Evolutionary conservation across 176 grass and related monocot genomes (phyloP).

Genomic region (Echinochloa phyllopogon): DNA sequence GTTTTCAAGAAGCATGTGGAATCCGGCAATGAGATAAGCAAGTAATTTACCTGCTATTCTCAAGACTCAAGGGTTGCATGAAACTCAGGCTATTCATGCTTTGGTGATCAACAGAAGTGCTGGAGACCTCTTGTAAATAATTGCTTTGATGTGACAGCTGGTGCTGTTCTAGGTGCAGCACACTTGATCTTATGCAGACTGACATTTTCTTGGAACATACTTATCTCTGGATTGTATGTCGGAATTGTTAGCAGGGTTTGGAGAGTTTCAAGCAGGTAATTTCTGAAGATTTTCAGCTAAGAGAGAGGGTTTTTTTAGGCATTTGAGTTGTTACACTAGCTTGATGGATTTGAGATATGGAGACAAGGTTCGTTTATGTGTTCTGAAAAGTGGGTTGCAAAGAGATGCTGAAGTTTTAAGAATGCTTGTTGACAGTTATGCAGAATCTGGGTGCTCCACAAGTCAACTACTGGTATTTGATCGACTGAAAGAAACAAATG

Average conservation of each 20-base stretch:
- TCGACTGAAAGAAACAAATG: conserved; percentile 49
- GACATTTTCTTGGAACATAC: conserved; percentile 58
- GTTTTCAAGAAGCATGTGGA: conserved; percentile 39
- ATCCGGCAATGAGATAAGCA: conserved; percentile 40
- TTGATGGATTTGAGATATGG: conserved; percentile 36
- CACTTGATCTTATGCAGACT: conserved; percentile 41
- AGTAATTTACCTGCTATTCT: conserved; percentile 48
- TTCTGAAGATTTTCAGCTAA: conserved; percentile 33
- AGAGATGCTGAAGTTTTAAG: conserved; percentile 49
- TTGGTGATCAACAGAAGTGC: conserved; percentile 36
- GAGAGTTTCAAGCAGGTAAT: conserved; percentile 50
- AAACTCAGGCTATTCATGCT: conserved; percentile 45
- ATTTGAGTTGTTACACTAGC: conserved; percentile 54
- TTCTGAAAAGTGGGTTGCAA: conserved; percentile 50
- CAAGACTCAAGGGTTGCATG: conserved; percentile 34
- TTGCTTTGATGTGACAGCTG: conserved; percentile 53
- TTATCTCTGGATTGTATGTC: conserved; percentile 55
- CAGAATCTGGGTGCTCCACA: conserved; percentile 40
- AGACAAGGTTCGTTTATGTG: conserved; percentile 48
- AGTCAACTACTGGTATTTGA: conserved; percentile 43
- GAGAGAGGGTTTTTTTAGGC: conserved; percentile 42
- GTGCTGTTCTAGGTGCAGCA: conserved; percentile 36
- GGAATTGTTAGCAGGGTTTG: conserved; percentile 45
- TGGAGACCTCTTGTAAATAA: conserved; percentile 36
- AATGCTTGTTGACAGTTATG: conserved; percentile 58